phyloP scores from a whole-genome alignment of 805 yeast species.

The Komagataella phaffii region DNA sequence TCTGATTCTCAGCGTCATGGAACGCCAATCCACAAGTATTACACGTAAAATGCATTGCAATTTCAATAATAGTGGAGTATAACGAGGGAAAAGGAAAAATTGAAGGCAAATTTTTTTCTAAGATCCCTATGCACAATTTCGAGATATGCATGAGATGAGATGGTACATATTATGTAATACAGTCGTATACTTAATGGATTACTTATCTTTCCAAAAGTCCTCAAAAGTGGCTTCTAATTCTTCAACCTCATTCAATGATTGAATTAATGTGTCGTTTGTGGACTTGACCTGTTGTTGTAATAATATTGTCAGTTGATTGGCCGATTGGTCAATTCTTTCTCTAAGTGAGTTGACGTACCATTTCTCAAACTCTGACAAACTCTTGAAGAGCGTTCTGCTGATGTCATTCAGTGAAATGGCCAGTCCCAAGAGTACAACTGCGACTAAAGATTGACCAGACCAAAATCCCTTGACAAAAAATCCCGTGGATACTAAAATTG shows the following conservation, averaged over 20 bases:
- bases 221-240: neutral
- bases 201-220: neutral
- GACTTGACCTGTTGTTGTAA: neutral
- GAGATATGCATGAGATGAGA: neutral
- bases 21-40: conserved; percentile 81
- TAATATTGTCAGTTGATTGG: neutral
- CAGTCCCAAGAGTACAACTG: conserved; percentile 30
- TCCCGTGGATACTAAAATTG: neutral
- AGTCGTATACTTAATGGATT: neutral
- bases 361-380: conserved; percentile 1
- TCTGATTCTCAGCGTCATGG: conserved; percentile 69
- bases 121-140: neutral
- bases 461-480: conserved; percentile 1
- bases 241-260: neutral
- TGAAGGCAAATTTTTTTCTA: neutral
- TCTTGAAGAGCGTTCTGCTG: conserved; percentile 1
- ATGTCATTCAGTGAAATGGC: conserved; percentile 22
- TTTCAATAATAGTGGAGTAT: neutral
- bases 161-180: neutral
- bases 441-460: conserved; percentile 14
- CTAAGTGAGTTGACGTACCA: conserved; percentile 5
- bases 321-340: conserved; percentile 2
- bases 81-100: neutral
- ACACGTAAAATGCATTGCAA: conserved; percentile 41
- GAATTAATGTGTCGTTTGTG: neutral